Percentiles rank a stretch among this genome's conserved stretches.
Evolutionary conservation across 345 rosid species (phyloP).

Genomic region (Citrus cavaleriei): DNA sequence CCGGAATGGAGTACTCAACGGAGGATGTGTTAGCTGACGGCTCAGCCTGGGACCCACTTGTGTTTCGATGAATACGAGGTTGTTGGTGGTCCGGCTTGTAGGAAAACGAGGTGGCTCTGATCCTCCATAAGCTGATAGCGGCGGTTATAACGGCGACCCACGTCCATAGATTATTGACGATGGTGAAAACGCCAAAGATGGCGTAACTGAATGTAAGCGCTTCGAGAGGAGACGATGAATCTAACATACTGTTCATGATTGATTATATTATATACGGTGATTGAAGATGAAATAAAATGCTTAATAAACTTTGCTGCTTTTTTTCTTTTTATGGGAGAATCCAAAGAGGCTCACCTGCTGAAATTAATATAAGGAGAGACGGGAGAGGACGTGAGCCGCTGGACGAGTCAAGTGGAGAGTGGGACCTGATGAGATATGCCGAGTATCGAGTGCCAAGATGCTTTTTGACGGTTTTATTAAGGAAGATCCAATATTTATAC

Average conservation of each 20-base stretch:
- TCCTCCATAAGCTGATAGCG: constrained; percentile 70
- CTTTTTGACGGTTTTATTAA: constrained; percentile 7
- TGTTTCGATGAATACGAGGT: neutral
- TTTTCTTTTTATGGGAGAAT: neutral
- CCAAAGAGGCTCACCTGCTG: neutral
- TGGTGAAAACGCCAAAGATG: constrained; percentile 41
- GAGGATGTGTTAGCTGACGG: neutral
- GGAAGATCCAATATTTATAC: constrained; percentile 34
- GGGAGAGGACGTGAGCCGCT: constrained; percentile 19
- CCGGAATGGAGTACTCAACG: neutral
- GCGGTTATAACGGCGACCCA: constrained; percentile 70
- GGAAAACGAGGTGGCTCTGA: constrained; percentile 27
- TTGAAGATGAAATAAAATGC: neutral
- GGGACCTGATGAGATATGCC: constrained; percentile 45
- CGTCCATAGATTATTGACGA: constrained; percentile 61
- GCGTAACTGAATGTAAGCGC: constrained; percentile 44
- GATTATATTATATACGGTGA: neutral
- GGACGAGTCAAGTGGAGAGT: constrained; percentile 24
- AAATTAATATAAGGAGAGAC: neutral
- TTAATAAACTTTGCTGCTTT: neutral
- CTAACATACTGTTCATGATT: constrained; percentile 26
- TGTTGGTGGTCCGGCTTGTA: neutral
- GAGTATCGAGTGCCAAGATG: constrained; percentile 59
- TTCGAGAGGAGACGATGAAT: constrained; percentile 38
- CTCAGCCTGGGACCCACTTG: neutral